A percentile compares a stretch with the other conserved stretches of the same genome.
Conservation (phyloP, 2,329 filamentous ascomycete species). For the Dactylella cylindrospora region DNA sequence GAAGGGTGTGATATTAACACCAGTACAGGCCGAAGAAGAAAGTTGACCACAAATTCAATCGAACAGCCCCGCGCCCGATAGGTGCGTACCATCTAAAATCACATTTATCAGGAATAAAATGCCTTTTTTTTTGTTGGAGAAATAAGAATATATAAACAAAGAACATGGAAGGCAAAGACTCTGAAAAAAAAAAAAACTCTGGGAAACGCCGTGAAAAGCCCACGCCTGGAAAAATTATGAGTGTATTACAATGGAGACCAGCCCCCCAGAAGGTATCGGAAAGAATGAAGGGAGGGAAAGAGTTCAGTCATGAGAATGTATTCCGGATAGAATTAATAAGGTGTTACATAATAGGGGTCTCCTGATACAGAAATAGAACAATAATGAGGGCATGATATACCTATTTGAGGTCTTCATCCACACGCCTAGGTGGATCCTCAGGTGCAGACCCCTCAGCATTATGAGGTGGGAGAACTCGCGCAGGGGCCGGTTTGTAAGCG, state of each 20-base stretch:
- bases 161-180: not conserved
- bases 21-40: too few relatives aligned
- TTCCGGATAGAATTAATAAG: too few relatives aligned
- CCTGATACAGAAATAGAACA: not conserved
- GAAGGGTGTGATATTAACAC: too few relatives aligned
- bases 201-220: conserved; percentile 2
- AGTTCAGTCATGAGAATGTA: too few relatives aligned
- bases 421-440: conserved; percentile 13
- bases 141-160: too few relatives aligned
- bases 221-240: conserved; percentile 4
- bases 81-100: too few relatives aligned
- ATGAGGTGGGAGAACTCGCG: conserved; percentile 24
- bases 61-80: too few relatives aligned
- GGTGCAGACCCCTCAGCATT: conserved; percentile 6
- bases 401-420: conserved; percentile 23
- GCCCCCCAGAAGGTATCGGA: not conserved
- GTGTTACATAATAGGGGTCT: not conserved
- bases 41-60: too few relatives aligned
- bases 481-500: conserved; percentile 24
- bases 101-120: too few relatives aligned
- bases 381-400: not conserved
- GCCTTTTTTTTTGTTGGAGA: too few relatives aligned
- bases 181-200: not conserved
- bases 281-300: not conserved
- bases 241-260: conserved; percentile 9